These are phyloP conservation scores for Aphanomyces euteiches DNA, from an alignment of 352 stramenopile species.

Conservation along the genomic window DNA sequence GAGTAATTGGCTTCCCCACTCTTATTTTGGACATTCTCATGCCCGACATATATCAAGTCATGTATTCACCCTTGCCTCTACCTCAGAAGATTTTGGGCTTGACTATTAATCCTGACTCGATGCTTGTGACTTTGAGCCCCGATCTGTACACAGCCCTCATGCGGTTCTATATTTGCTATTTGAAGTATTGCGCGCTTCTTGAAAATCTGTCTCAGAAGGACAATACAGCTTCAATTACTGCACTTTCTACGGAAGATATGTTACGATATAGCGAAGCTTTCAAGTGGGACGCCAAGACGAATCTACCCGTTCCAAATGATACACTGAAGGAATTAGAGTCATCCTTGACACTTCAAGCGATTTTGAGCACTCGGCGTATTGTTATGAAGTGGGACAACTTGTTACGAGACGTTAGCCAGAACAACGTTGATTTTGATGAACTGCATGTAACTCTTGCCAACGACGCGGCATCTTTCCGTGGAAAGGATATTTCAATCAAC, in stretches of 20 bases:
- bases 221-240: not conserved
- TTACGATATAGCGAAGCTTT: conserved; percentile 13
- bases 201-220: not conserved
- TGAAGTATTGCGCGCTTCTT: conserved; percentile 18
- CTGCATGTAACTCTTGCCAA: not conserved
- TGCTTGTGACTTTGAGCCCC: conserved; percentile 22
- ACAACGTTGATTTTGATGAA: not conserved
- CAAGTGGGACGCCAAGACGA: conserved; percentile 23
- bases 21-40: conserved; percentile 24
- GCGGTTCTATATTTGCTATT: conserved; percentile 27
- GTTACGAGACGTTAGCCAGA: conserved; percentile 7
- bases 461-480: conserved; percentile 17
- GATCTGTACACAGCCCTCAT: conserved; percentile 24
- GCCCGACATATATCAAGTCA: conserved; percentile 25
- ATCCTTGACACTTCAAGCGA: not conserved
- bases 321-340: conserved; percentile 17
- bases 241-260: conserved; percentile 8
- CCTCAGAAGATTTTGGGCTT: conserved; percentile 20
- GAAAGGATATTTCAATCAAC: conserved; percentile 13
- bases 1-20: conserved; percentile 16
- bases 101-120: not conserved
- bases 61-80: conserved; percentile 24
- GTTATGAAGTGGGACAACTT: conserved; percentile 1
- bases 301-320: not conserved
- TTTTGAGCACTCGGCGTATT: not conserved